Evolutionary conservation across 2,329 filamentous ascomycete genomes (phyloP).

Genomic region (Phialophora expanda): DNA sequence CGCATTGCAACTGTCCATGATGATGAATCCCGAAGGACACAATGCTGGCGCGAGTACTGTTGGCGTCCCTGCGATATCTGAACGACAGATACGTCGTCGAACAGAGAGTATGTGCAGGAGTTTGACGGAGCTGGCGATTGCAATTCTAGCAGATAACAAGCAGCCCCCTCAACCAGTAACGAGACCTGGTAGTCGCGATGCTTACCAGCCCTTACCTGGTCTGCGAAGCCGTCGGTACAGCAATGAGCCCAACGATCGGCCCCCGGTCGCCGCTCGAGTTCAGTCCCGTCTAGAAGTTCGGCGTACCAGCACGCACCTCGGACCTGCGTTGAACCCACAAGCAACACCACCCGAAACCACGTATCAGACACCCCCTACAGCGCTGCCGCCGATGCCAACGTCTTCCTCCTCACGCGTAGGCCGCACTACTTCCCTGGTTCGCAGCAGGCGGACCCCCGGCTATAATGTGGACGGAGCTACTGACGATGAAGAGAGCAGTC

Average conservation of each 20-base stretch:
- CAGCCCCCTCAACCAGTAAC: slow-evolving; percentile 19
- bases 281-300: slow-evolving; percentile 49
- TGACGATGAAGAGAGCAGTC: slow-evolving; percentile 47
- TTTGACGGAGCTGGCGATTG: slow-evolving; percentile 88
- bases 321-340: slow-evolving; percentile 23
- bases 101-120: slow-evolving; percentile 91
- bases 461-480: slow-evolving; percentile 36
- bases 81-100: slow-evolving; percentile 86
- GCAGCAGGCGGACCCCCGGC: slow-evolving; percentile 46
- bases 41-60: slow-evolving; percentile 63
- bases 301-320: slow-evolving; percentile 36
- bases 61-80: slow-evolving; percentile 58
- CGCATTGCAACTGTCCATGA: slow-evolving; percentile 75
- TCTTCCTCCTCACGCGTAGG: slow-evolving; percentile 48
- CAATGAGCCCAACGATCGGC: slow-evolving; percentile 48
- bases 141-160: slow-evolving; percentile 67
- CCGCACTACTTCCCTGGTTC: slow-evolving; percentile 47
- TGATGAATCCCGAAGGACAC: slow-evolving; percentile 59
- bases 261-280: slow-evolving; percentile 41
- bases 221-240: slow-evolving; percentile 47
- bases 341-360: slow-evolving; percentile 20
- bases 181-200: slow-evolving; percentile 44
- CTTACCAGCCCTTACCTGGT: slow-evolving; percentile 40
- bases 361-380: slow-evolving; percentile 40
- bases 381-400: slow-evolving; percentile 40